These are phyloP conservation scores for Salix caprea DNA, from an alignment of 345 rosid species.

Conservation along the genomic window DNA sequence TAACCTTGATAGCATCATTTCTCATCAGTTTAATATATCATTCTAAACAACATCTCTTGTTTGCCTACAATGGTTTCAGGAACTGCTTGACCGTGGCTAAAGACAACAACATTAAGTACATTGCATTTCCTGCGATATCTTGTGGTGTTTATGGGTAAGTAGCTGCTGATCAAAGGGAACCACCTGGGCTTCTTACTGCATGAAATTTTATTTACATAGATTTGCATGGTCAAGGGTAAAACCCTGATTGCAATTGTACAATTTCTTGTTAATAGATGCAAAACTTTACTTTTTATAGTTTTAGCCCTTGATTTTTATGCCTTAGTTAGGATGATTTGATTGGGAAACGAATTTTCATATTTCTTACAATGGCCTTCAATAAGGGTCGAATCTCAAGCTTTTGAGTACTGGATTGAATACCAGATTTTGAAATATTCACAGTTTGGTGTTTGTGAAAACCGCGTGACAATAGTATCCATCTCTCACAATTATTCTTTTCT, in stretches of 20 bases:
- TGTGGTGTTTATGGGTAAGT: constrained; percentile 70
- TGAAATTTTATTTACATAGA: no score
- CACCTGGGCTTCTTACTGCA: no score
- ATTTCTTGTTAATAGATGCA: not conserved
- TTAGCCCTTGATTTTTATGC: not conserved
- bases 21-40: not conserved
- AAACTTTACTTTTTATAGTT: not conserved
- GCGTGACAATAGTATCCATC: no score
- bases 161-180: not conserved
- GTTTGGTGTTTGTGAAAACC: not conserved
- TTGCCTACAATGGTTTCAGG: constrained; percentile 36
- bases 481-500: not conserved
- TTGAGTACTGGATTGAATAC: not conserved
- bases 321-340: not conserved
- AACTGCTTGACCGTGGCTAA: constrained; percentile 65
- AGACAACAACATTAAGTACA: constrained; percentile 58
- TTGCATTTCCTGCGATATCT: constrained; percentile 86
- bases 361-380: not conserved
- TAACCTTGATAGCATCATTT: not conserved
- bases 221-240: no score
- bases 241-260: not conserved
- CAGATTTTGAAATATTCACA: not conserved
- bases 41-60: not conserved
- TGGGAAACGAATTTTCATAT: not conserved
- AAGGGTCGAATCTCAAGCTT: not conserved